Evolutionary conservation across 192 early-diverging fungal species (phyloP).

Genomic region (Spizellomyces punctatus): DNA sequence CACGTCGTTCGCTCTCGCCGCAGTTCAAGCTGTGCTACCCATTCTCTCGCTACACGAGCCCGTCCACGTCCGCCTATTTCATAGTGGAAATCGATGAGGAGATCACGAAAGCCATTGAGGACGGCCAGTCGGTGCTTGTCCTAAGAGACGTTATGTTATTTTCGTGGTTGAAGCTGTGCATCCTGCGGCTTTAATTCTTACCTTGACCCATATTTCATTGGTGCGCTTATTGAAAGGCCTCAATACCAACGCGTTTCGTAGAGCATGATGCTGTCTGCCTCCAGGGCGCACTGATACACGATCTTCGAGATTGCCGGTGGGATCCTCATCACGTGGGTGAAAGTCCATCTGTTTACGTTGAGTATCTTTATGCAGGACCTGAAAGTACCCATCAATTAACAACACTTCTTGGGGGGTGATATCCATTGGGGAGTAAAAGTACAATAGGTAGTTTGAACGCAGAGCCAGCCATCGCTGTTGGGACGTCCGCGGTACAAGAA

Average conservation of each 20-base stretch:
- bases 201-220: slow-evolving; percentile 34
- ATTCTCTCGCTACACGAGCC: slow-evolving; percentile 17
- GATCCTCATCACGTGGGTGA: slow-evolving; percentile 30
- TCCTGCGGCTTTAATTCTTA: neutral
- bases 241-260: slow-evolving; percentile 21
- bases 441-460: slow-evolving; percentile 34
- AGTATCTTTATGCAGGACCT: slow-evolving; percentile 28
- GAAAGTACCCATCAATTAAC: slow-evolving; percentile 38
- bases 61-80: slow-evolving; percentile 15
- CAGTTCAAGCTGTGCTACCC: slow-evolving; percentile 20
- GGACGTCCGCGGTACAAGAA: slow-evolving; percentile 26
- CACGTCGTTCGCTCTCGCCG: slow-evolving; percentile 26
- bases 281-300: slow-evolving; percentile 25
- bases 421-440: slow-evolving; percentile 35
- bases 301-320: slow-evolving; percentile 24
- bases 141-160: neutral
- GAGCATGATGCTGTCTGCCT: slow-evolving; percentile 28
- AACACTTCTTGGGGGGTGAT: slow-evolving; percentile 30
- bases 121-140: slow-evolving; percentile 27
- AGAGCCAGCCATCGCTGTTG: slow-evolving; percentile 32
- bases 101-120: slow-evolving; percentile 36
- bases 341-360: slow-evolving; percentile 23
- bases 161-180: too few relatives aligned
- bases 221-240: slow-evolving; percentile 30
- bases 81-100: slow-evolving; percentile 26